Conservation (phyloP, 805 yeast species). For the Yamadazyma philogaea region DNA sequence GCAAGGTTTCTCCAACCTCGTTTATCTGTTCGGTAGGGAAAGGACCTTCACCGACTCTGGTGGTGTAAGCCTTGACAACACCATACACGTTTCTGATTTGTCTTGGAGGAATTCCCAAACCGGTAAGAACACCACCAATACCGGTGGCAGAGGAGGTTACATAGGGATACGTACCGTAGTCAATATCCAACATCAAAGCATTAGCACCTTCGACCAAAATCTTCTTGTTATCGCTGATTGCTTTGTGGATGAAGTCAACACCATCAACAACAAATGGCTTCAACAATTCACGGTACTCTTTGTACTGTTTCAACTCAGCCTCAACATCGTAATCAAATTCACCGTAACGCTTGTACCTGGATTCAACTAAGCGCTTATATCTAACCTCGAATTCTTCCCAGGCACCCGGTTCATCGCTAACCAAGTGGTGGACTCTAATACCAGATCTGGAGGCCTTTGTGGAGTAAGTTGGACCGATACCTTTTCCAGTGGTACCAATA, state of each 20-base stretch:
- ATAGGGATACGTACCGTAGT: slow-evolving; percentile 96
- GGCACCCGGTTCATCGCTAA: slow-evolving; percentile 81
- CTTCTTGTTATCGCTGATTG: slow-evolving; percentile 73
- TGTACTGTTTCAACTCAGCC: slow-evolving; percentile 74
- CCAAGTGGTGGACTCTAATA: slow-evolving; percentile 92
- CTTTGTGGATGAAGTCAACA: slow-evolving; percentile 76
- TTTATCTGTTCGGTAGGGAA: slow-evolving; percentile 97
- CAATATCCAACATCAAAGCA: slow-evolving; percentile 95
- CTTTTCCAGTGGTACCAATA: slow-evolving; percentile 98
- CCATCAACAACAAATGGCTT: slow-evolving; percentile 94
- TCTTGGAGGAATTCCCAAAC: slow-evolving; percentile 93
- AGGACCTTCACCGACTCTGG: slow-evolving; percentile 99
- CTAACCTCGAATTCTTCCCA: slow-evolving; percentile 88
- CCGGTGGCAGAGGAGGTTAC: slow-evolving; percentile 96
- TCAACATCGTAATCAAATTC: slow-evolving; percentile 84
- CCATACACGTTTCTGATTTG: slow-evolving; percentile 80
- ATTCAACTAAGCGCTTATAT: slow-evolving; percentile 71
- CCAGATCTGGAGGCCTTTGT: slow-evolving; percentile 97
- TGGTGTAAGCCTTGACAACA: slow-evolving; percentile 97
- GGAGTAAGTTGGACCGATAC: slow-evolving; percentile 97
- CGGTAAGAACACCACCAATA: slow-evolving; percentile 97
- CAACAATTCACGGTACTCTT: slow-evolving; percentile 65
- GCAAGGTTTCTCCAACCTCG: slow-evolving; percentile 80
- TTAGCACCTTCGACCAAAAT: slow-evolving; percentile 97
- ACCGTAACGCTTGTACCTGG: slow-evolving; percentile 89